Evolutionary conservation across 2,329 filamentous ascomycete species (phyloP).

Genomic region (Aureobasidium melanogenum): DNA sequence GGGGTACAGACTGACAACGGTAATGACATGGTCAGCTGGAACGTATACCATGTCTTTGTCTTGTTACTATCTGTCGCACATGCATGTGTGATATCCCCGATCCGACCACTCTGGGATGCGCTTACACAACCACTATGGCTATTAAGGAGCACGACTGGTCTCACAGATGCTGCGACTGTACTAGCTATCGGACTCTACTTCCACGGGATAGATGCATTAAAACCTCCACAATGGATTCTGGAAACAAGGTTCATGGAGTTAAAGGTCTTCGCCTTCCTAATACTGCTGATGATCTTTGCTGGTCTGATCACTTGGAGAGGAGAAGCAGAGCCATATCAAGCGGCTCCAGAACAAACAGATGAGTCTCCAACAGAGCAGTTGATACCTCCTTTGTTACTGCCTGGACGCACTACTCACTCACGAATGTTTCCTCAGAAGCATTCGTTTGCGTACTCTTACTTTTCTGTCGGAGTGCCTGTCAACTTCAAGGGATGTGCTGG

Average conservation of each 20-base stretch:
- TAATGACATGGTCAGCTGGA: background rate
- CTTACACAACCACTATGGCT: conserved; percentile 4
- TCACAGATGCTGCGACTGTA: background rate
- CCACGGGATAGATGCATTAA: background rate
- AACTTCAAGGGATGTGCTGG: conserved; percentile 49
- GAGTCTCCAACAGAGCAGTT: conserved; percentile 20
- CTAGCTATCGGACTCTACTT: background rate
- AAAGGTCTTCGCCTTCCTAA: background rate
- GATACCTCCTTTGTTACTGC: conserved; percentile 48
- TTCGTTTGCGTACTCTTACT: conserved; percentile 61
- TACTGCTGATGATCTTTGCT: conserved; percentile 4
- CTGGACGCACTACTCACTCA: conserved; percentile 56
- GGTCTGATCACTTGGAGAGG: conserved; percentile 6
- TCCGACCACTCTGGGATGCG: background rate
- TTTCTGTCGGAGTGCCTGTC: conserved; percentile 60
- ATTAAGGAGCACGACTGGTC: background rate
- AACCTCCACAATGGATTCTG: conserved; percentile 5
- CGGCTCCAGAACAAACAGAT: background rate
- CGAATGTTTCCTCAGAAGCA: conserved; percentile 60
- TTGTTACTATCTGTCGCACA: background rate
- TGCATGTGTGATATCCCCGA: background rate
- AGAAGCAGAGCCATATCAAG: background rate
- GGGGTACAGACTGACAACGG: background rate
- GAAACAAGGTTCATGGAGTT: conserved; percentile 1
- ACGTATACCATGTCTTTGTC: background rate